These are phyloP conservation scores for Rhizophagus sp. DNA, from an alignment of 192 early-diverging fungal genomes.

Conservation along the genomic window DNA sequence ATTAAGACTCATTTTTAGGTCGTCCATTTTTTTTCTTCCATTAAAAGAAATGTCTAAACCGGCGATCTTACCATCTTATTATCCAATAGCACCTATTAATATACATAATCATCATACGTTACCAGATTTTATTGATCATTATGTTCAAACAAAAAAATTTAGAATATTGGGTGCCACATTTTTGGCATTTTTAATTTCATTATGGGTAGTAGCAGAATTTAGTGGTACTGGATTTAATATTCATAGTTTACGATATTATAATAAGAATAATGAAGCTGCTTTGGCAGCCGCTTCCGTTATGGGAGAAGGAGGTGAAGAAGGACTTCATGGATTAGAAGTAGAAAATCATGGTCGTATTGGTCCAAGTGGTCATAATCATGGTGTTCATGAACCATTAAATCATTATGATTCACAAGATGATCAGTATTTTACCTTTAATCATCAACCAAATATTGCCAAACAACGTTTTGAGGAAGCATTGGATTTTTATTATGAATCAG, in stretches of 20 bases:
- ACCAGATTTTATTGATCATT: background rate
- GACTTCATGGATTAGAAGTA: slow-evolving; percentile 25
- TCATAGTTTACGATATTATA: background rate
- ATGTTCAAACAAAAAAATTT: background rate
- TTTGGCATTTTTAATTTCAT: slow-evolving; percentile 7
- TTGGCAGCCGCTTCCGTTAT: slow-evolving; percentile 22
- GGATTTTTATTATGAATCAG: background rate
- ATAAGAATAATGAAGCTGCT: slow-evolving; percentile 20
- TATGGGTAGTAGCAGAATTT: slow-evolving; percentile 26
- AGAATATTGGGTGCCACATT: slow-evolving; percentile 4
- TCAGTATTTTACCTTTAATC: background rate
- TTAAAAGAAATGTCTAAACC: slow-evolving; percentile 12
- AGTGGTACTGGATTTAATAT: slow-evolving; percentile 9
- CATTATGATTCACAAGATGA: background rate
- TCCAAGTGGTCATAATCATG: slow-evolving; percentile 1
- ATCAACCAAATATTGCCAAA: background rate
- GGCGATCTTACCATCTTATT: background rate
- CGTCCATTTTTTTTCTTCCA: no score
- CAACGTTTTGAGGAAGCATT: background rate
- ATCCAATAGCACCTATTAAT: background rate
- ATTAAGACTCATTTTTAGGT: no score
- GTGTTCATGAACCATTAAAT: slow-evolving; percentile 13
- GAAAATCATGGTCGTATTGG: background rate
- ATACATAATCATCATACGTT: background rate
- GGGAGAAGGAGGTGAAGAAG: slow-evolving; percentile 30